Percentiles rank a stretch among this genome's conserved stretches.
phyloP scores from a whole-genome alignment of 2,329 filamentous ascomycete species.

The Cladobotryum mycophilum region DNA sequence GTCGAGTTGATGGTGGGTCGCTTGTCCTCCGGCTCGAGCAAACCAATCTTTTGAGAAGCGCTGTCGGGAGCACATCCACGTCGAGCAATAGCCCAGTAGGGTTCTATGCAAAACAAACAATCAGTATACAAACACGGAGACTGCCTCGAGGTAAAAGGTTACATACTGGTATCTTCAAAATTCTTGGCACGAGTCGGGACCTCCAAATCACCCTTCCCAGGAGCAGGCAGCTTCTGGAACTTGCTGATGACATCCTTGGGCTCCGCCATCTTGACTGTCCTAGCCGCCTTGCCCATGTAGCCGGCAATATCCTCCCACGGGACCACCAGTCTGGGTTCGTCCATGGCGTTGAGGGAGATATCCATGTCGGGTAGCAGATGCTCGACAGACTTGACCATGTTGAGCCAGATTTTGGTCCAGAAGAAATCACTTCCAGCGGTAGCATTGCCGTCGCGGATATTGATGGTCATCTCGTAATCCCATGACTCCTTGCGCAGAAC shows the following conservation, averaged over 20 bases:
- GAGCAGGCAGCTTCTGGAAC: slow-evolving; percentile 38
- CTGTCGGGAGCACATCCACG: slow-evolving; percentile 59
- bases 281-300: slow-evolving; percentile 47
- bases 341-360: slow-evolving; percentile 59
- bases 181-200: slow-evolving; percentile 33
- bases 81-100: slow-evolving; percentile 52
- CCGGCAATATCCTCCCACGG: slow-evolving; percentile 55
- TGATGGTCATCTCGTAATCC: slow-evolving; percentile 57
- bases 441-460: slow-evolving; percentile 47
- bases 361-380: slow-evolving; percentile 60
- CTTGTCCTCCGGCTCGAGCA: slow-evolving; percentile 38
- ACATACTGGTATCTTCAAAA: slow-evolving; percentile 48
- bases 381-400: slow-evolving; percentile 47
- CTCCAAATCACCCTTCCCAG: slow-evolving; percentile 29
- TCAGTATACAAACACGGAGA: neutral
- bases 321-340: slow-evolving; percentile 58
- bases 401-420: slow-evolving; percentile 52
- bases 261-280: slow-evolving; percentile 38
- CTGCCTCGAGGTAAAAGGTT: neutral
- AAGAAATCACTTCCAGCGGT: slow-evolving; percentile 48
- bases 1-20: slow-evolving; percentile 40
- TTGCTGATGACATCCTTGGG: slow-evolving; percentile 38
- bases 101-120: slow-evolving; percentile 28
- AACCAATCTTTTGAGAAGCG: slow-evolving; percentile 44
- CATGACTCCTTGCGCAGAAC: slow-evolving; percentile 45